These are phyloP conservation scores for Mortierella hygrophila DNA, from an alignment of 192 early-diverging fungal genomes.

Conservation along the genomic window DNA sequence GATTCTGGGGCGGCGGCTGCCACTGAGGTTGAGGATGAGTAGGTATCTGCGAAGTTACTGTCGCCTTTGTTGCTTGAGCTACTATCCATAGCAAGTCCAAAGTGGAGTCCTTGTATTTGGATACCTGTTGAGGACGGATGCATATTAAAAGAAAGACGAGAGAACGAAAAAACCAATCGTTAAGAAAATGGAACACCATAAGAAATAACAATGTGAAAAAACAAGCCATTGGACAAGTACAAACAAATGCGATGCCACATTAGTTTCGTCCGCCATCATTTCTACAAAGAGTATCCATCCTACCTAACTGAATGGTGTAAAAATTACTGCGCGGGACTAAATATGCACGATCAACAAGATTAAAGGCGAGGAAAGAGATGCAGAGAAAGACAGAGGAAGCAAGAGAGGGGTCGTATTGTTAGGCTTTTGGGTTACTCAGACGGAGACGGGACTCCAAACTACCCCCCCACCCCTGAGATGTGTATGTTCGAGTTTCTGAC, in stretches of 20 bases:
- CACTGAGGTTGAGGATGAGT: conserved; percentile 31
- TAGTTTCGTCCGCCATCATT: conserved; percentile 4
- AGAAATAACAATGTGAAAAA: conserved; percentile 1
- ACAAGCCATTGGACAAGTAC: neutral
- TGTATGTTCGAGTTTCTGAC: neutral
- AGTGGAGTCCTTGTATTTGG: conserved; percentile 24
- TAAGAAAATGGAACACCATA: neutral
- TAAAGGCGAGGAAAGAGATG: neutral
- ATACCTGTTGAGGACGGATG: neutral
- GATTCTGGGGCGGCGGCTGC: conserved; percentile 48
- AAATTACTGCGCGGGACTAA: conserved; percentile 6
- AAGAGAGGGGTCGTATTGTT: neutral
- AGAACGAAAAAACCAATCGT: neutral
- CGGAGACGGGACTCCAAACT: conserved; percentile 3
- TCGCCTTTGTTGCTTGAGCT: conserved; percentile 21
- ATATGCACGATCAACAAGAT: neutral
- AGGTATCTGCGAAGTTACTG: conserved; percentile 21
- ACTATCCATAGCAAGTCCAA: conserved; percentile 35
- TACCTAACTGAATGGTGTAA: conserved; percentile 6
- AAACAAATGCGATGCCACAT: neutral
- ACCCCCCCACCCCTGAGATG: neutral
- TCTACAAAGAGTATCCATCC: neutral
- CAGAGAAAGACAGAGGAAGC: neutral
- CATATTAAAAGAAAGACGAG: no score
- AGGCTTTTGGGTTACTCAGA: neutral